Evolutionary conservation across 2,329 filamentous ascomycete genomes (phyloP).

Genomic region (Alternaria viburni): DNA sequence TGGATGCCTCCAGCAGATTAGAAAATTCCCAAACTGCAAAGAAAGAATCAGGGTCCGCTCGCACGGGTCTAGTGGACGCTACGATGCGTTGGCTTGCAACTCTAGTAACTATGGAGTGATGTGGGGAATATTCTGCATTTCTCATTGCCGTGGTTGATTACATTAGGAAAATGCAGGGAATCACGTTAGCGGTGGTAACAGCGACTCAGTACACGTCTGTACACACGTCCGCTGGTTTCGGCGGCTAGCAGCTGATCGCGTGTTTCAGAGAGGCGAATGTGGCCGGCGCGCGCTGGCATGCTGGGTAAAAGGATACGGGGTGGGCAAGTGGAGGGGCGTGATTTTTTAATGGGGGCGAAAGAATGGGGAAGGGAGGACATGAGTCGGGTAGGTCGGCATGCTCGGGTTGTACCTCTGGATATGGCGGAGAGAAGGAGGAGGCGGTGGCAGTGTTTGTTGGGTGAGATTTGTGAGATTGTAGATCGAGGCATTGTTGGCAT

Average conservation of each 20-base stretch:
- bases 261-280: constrained; percentile 1
- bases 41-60: constrained; percentile 1
- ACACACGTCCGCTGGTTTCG: not conserved
- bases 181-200: not conserved
- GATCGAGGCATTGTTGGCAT: not conserved
- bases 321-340: not conserved
- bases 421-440: not conserved
- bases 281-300: not conserved
- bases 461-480: not conserved
- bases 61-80: not conserved
- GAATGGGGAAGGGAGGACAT: not conserved
- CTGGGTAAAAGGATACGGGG: not conserved
- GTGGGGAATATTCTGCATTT: not conserved
- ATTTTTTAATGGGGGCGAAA: not conserved
- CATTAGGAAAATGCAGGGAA: not conserved
- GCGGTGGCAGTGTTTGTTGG: not conserved
- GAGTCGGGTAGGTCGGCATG: not conserved
- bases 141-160: not conserved
- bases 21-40: not conserved
- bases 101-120: not conserved
- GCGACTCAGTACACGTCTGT: not conserved
- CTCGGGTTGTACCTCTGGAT: not conserved
- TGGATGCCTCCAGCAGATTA: not conserved
- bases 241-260: not conserved
- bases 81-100: not conserved